A percentile compares a stretch with the other conserved stretches of the same genome.
Conservation (phyloP, 805 yeast genomes). For the Wickerhamiella sorbophila region DNA sequence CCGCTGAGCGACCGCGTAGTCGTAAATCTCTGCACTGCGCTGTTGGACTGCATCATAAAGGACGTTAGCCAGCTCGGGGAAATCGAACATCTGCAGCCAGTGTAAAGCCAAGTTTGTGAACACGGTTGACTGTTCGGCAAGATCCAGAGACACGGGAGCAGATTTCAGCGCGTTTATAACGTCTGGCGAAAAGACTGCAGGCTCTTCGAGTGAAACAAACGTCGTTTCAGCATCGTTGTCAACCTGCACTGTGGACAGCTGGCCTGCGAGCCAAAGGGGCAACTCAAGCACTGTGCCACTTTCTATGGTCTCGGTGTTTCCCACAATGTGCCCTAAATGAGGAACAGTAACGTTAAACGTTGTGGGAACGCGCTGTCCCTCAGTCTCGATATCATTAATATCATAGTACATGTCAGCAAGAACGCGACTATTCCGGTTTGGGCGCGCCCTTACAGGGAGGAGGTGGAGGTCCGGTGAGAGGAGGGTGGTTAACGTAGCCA, state of each 20-base stretch:
- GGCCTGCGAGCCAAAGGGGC: constrained; percentile 81
- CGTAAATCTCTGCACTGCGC: constrained; percentile 59
- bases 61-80: constrained; percentile 43
- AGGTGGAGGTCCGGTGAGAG: constrained; percentile 37
- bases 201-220: constrained; percentile 54
- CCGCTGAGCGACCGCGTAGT: constrained; percentile 43
- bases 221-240: constrained; percentile 25
- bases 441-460: constrained; percentile 29
- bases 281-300: constrained; percentile 35
- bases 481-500: constrained; percentile 38
- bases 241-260: constrained; percentile 42
- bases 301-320: constrained; percentile 23
- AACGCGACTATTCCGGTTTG: constrained; percentile 6
- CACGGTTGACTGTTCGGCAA: constrained; percentile 49
- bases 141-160: constrained; percentile 48
- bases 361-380: constrained; percentile 52
- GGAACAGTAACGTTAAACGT: constrained; percentile 66
- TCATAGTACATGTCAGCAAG: constrained; percentile 22
- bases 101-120: constrained; percentile 57
- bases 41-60: constrained; percentile 39
- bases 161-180: constrained; percentile 75
- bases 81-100: constrained; percentile 65
- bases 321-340: constrained; percentile 76
- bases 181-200: constrained; percentile 48
- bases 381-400: constrained; percentile 26